Evolutionary conservation across 1,284 basidiomycete species (phyloP).

Genomic region (Ceratobasidium sp.): DNA sequence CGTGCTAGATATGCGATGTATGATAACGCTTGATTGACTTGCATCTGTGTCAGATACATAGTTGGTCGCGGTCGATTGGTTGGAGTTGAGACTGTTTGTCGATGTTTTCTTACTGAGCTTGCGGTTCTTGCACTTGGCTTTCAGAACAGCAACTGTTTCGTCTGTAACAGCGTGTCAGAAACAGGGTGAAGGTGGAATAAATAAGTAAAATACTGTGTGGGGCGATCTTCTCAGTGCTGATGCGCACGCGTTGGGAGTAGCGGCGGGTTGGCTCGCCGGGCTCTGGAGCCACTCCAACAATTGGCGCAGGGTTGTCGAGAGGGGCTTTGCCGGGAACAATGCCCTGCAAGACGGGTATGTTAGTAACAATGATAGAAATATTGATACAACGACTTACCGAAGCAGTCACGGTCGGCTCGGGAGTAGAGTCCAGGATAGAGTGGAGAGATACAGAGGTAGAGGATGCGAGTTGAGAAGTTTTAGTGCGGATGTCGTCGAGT

Average conservation of each 20-base stretch:
- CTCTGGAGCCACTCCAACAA: neutral
- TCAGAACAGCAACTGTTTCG: neutral
- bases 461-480: neutral
- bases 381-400: neutral
- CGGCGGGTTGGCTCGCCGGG: neutral
- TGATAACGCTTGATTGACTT: neutral
- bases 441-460: neutral
- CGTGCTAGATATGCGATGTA: neutral
- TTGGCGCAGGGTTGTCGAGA: neutral
- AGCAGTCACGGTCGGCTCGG: neutral
- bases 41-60: neutral
- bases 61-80: neutral
- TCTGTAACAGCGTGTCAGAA: neutral
- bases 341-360: neutral
- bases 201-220: neutral
- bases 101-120: neutral
- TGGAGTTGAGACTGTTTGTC: neutral
- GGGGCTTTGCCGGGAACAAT: neutral
- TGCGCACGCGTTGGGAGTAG: constrained; percentile 1
- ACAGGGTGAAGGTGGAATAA: neutral
- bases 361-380: neutral
- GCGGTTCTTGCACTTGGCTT: neutral
- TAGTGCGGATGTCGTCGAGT: neutral
- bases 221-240: neutral
- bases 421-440: neutral